Base-by-base conservation (phyloP, 305 asterid species). In the Fraxinus nigra region DNA sequence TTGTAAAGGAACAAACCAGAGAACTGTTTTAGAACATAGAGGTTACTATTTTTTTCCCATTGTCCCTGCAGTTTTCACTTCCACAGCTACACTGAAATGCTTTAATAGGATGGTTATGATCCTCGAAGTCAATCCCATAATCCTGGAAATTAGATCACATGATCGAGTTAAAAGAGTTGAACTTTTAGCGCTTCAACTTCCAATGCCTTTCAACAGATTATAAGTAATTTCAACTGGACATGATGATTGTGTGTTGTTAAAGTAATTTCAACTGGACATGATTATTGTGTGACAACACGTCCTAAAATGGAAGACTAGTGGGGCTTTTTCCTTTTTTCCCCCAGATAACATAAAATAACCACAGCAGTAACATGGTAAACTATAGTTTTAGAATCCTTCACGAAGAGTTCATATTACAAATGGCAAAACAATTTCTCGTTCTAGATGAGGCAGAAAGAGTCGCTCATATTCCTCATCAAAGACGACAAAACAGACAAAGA, bases 71-170 rank as follows among this genome's bases (percentile, higher is more conserved):
- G 48, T n/a, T 54, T 37, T 20, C 3, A 78, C 96, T 92, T 80
- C 91, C 90, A 38, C 97, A 92, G n/a, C 73, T 70, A 80, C 96
- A 93, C 28, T 77, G 48, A 83, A 93, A 93, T 30, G 97, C 97
- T 83, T 90, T 75, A 61, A 91, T 79, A 10, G 93, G 95, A 83
- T 90, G 95, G 73, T 54, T 67, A 8, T 76, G 61, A 78, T 92
- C 97, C 0, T 79, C 77, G 75, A 93, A 93, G 84, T 93, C 94
- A 34, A 92, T 90, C 54, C 85, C 83, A 7, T 93, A 91, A 85
- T 93, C 96, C 97, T 93, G 88, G 56, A 89, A 72, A 70, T 43
- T 5, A 22, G 81, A n/a, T 38, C 69, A 54, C 14, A 61, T 6
- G 13, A 10, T 79, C 35, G 73, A 30, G 75, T 69, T 69, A 69